Evolutionary conservation across 139 green algal genomes (phyloP).

Genomic region (Gonium pectorale): DNA sequence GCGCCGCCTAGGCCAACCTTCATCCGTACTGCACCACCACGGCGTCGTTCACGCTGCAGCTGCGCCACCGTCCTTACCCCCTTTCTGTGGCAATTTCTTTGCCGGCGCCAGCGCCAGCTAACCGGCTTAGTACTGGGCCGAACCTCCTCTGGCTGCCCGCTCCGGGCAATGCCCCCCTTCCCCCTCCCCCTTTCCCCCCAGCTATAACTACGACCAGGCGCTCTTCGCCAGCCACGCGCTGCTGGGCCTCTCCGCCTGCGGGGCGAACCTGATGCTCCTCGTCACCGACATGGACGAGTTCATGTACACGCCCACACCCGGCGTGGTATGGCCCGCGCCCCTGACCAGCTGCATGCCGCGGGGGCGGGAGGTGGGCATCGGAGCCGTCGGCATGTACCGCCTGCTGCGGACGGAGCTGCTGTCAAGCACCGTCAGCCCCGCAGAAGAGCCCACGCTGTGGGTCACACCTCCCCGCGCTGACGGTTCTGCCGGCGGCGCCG

Average conservation of each 20-base stretch:
- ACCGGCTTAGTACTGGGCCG: too few species aligned
- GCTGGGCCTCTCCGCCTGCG: constrained; percentile 11
- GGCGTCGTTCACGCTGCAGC: too few species aligned
- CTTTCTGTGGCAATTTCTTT: too few species aligned
- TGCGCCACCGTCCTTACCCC: too few species aligned
- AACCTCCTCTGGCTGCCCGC: too few species aligned
- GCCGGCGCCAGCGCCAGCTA: too few species aligned
- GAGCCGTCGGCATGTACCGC: neutral
- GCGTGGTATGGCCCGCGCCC: neutral
- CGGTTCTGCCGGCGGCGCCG: neutral
- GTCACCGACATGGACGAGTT: constrained; percentile 19
- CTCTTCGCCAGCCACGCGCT: constrained; percentile 1
- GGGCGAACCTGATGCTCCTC: constrained; percentile 5
- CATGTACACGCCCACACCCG: neutral
- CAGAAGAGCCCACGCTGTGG: neutral
- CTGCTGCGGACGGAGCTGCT: neutral
- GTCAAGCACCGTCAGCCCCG: neutral
- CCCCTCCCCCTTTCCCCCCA: too few species aligned
- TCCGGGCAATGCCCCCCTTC: too few species aligned
- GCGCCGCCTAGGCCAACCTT: too few species aligned
- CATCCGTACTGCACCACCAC: neutral
- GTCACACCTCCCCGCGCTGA: neutral
- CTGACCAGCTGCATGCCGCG: neutral
- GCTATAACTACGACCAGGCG: constrained; percentile 33
- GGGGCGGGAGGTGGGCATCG: neutral